A percentile compares a stretch with the other conserved stretches of the same genome.
phyloP scores from a whole-genome alignment of 306 rosid species.

The Mimosa bimucronata region DNA sequence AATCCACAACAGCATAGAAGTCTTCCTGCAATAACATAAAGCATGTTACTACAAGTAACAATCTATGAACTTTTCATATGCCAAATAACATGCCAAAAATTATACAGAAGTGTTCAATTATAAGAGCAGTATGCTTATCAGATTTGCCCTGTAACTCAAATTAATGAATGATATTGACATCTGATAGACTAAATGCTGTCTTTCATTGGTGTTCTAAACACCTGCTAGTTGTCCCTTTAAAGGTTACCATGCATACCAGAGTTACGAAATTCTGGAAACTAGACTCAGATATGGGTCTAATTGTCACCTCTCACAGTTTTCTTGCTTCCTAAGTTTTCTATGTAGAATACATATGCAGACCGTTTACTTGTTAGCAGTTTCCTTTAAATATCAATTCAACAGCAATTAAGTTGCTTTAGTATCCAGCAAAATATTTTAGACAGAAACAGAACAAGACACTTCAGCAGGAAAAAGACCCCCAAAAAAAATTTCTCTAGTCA shows the following conservation, averaged over 20 bases:
- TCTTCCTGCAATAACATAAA: conserved; percentile 81
- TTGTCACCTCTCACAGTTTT: neutral
- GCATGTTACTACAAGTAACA: conserved; percentile 22
- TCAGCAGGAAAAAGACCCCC: neutral
- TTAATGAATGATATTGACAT: conserved; percentile 1
- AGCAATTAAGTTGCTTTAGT: neutral
- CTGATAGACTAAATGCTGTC: neutral
- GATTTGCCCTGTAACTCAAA: neutral
- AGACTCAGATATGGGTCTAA: conserved; percentile 20
- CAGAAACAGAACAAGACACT: conserved; percentile 5
- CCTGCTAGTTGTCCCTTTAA: conserved; percentile 2
- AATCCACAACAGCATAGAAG: conserved; percentile 94
- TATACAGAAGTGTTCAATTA: conserved; percentile 13
- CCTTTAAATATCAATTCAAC: conserved; percentile 4
- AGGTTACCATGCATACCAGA: conserved; percentile 19
- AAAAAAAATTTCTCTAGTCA: neutral
- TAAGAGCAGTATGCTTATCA: conserved; percentile 14
- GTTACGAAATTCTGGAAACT: conserved; percentile 25
- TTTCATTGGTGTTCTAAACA: neutral
- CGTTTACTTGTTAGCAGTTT: conserved; percentile 6
- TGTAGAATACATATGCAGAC: conserved; percentile 14
- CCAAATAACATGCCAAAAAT: conserved; percentile 23
- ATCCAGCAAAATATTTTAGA: neutral
- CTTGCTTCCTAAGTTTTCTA: conserved; percentile 5
- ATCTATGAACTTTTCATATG: conserved; percentile 11